A percentile compares a stretch with the other conserved stretches of the same genome.
phyloP scores from a whole-genome alignment of 805 yeast genomes.

The Hanseniaspora thailandica region DNA sequence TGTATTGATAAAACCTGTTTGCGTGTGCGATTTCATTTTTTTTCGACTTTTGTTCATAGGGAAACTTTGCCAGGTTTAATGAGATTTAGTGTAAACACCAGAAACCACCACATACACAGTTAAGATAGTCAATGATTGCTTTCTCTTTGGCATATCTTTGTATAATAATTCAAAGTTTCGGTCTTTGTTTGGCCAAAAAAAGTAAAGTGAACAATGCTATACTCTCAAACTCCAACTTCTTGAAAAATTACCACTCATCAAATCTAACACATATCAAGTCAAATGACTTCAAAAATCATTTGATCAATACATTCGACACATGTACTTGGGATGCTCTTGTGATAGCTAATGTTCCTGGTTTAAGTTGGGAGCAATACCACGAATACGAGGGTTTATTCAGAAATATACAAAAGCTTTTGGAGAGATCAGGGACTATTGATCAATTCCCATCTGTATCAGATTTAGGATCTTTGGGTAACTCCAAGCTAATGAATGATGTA shows the following conservation, averaged over 20 bases:
- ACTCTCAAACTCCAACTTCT: not conserved
- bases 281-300: constrained; percentile 7
- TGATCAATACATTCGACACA: constrained; percentile 1
- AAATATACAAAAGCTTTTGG: not conserved
- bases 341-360: constrained; percentile 2
- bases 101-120: not conserved
- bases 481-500: constrained; percentile 4
- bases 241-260: not conserved
- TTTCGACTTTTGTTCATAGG: no score
- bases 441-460: not conserved
- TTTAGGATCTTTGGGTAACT: not conserved
- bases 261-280: not conserved
- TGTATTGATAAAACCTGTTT: no score
- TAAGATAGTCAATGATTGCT: not conserved
- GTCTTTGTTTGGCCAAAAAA: not conserved
- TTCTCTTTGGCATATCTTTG: not conserved
- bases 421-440: constrained; percentile 8
- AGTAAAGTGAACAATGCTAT: constrained; percentile 4
- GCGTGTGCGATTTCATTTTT: no score
- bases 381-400: not conserved
- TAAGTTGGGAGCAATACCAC: constrained; percentile 1
- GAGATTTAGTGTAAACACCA: no score
- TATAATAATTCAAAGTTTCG: not conserved
- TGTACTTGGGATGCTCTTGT: constrained; percentile 12
- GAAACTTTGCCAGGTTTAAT: no score